A percentile compares a stretch with the other conserved stretches of the same genome.
Evolutionary conservation across 352 stramenopile genomes (phyloP).

Genomic region (Thalassiosira exigua): DNA sequence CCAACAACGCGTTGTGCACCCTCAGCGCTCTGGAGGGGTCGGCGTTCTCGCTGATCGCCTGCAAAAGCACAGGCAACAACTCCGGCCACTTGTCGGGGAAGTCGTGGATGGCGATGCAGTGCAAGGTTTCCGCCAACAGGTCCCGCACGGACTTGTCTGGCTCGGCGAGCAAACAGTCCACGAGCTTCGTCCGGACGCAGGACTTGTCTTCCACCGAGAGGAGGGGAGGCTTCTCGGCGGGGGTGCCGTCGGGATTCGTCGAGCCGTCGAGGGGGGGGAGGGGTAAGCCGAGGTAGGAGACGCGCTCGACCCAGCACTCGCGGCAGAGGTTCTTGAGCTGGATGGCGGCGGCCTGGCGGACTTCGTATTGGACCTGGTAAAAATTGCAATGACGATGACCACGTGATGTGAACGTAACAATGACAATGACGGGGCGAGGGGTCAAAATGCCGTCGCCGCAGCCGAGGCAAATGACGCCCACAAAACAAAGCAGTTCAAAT

Average conservation of each 20-base stretch:
- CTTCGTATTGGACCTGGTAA: slow-evolving; percentile 82
- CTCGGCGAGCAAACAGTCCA: slow-evolving; percentile 88
- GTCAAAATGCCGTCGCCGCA: too few species aligned
- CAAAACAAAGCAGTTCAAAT: neutral
- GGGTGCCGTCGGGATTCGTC: slow-evolving; percentile 86
- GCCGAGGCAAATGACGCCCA: too few species aligned
- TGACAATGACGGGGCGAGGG: too few species aligned
- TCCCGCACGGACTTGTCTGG: slow-evolving; percentile 90
- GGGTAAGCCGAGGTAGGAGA: slow-evolving; percentile 85
- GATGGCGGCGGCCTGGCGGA: slow-evolving; percentile 93
- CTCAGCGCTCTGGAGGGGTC: slow-evolving; percentile 67
- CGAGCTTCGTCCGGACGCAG: slow-evolving; percentile 65
- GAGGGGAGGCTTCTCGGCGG: slow-evolving; percentile 73
- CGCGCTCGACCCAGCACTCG: slow-evolving; percentile 92
- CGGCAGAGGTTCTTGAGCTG: slow-evolving; percentile 95
- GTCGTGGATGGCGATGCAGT: slow-evolving; percentile 93
- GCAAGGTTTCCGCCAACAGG: slow-evolving; percentile 93
- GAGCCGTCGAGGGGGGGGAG: slow-evolving; percentile 81
- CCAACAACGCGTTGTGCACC: slow-evolving; percentile 91
- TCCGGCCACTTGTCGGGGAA: slow-evolving; percentile 94
- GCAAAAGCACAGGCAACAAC: slow-evolving; percentile 86
- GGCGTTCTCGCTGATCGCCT: slow-evolving; percentile 84
- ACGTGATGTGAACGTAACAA: too few species aligned
- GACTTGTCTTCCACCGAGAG: slow-evolving; percentile 76
- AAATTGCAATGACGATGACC: too few species aligned